These are phyloP conservation scores for Aspergillus funiculosus DNA, from an alignment of 495 filamentous ascomycete species.

Conservation along the genomic window DNA sequence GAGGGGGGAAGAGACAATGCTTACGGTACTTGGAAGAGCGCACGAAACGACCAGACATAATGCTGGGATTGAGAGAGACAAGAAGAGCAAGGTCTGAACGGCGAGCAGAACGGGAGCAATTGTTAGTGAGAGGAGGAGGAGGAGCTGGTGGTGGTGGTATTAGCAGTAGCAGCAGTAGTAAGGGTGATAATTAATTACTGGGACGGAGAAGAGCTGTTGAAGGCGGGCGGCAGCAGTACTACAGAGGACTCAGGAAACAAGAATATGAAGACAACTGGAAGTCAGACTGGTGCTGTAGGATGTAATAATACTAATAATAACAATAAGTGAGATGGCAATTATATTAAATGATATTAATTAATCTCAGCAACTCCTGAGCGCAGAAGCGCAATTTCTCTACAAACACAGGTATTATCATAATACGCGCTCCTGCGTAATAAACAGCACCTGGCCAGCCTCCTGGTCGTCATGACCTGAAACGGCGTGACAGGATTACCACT, in stretches of 20 bases:
- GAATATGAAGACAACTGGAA: too few relatives aligned
- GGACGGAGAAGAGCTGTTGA: not conserved
- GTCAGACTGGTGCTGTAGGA: too few relatives aligned
- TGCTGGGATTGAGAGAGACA: constrained; percentile 9
- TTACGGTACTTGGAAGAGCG: constrained; percentile 97
- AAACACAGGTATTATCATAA: too few relatives aligned
- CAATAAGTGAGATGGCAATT: too few relatives aligned
- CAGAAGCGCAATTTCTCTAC: too few relatives aligned
- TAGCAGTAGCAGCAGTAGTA: constrained; percentile 10
- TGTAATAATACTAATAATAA: too few relatives aligned
- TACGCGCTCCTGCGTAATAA: too few relatives aligned
- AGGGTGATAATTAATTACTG: constrained; percentile 12
- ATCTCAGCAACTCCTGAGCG: too few relatives aligned
- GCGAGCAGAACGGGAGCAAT: constrained; percentile 13
- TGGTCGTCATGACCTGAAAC: constrained; percentile 1
- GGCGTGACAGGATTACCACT: constrained; percentile 13
- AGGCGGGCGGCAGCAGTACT: not conserved
- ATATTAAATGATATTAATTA: too few relatives aligned
- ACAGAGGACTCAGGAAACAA: too few relatives aligned
- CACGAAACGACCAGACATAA: constrained; percentile 95
- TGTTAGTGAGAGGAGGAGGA: constrained; percentile 11
- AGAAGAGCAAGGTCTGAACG: constrained; percentile 16
- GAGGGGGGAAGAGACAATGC: constrained; percentile 31
- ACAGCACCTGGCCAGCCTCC: too few relatives aligned
- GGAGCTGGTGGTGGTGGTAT: too few relatives aligned